Evolutionary conservation across 1,284 basidiomycete species (phyloP).

Genomic region (Lentinus polychrous): DNA sequence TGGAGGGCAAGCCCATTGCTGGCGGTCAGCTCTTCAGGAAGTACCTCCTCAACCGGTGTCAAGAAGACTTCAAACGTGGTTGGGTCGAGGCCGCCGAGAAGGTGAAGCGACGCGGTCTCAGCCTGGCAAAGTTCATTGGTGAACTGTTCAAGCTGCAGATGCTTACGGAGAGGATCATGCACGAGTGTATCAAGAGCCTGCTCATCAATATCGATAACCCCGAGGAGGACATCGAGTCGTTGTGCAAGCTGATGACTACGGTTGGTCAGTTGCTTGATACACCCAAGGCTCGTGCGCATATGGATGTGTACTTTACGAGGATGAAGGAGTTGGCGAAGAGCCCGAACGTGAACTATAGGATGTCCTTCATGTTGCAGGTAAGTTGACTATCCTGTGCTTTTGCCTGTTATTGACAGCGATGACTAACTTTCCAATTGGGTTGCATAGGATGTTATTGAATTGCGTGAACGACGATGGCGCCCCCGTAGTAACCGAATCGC

Average conservation of each 20-base stretch:
- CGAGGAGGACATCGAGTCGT: conserved; percentile 94
- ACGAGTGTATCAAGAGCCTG: conserved; percentile 93
- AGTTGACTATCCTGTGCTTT: conserved; percentile 21
- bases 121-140: conserved; percentile 96
- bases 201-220: conserved; percentile 89
- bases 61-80: conserved; percentile 87
- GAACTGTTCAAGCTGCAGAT: conserved; percentile 97
- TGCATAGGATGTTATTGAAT: conserved; percentile 62
- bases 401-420: not conserved
- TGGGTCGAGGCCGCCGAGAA: conserved; percentile 88
- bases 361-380: conserved; percentile 94
- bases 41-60: conserved; percentile 64
- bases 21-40: conserved; percentile 86
- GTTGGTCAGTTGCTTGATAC: conserved; percentile 83
- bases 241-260: conserved; percentile 89
- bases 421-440: not conserved
- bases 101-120: conserved; percentile 94
- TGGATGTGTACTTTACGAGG: conserved; percentile 90
- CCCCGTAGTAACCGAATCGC: conserved; percentile 65
- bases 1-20: conserved; percentile 80
- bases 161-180: conserved; percentile 93
- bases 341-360: conserved; percentile 73
- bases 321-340: conserved; percentile 81
- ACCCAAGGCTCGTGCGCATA: conserved; percentile 72
- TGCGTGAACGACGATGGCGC: conserved; percentile 81